phyloP scores from a whole-genome alignment of 176 grass and related monocot genomes.

The Tuctoria greenei region DNA sequence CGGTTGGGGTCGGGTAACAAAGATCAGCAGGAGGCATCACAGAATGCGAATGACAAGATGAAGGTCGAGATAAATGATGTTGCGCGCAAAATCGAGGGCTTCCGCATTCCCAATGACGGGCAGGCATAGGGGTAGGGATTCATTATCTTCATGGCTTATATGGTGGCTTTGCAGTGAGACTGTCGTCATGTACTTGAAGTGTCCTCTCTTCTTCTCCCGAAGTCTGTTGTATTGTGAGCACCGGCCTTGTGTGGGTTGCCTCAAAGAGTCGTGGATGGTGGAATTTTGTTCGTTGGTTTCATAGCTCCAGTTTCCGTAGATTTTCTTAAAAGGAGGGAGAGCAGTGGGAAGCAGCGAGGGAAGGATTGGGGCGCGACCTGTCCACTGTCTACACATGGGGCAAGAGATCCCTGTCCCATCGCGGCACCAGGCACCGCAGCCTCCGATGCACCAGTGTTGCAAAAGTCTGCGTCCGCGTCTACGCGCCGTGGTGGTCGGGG shows the following conservation, averaged over 20 bases:
- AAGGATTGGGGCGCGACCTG: no score
- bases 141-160: neutral
- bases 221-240: neutral
- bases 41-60: constrained; percentile 40
- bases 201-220: neutral
- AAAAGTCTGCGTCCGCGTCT: no score
- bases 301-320: neutral
- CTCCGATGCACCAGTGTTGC: no score
- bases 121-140: constrained; percentile 36
- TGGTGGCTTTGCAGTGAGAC: neutral
- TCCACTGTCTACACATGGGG: no score
- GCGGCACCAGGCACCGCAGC: no score
- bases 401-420: no score
- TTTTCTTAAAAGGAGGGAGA: neutral
- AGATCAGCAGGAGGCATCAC: constrained; percentile 47
- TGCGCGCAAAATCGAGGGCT: constrained; percentile 55
- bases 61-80: constrained; percentile 49
- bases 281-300: neutral
- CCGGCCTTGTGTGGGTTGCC: neutral
- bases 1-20: constrained; percentile 46
- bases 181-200: neutral
- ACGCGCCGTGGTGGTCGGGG: no score
- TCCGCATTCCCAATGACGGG: constrained; percentile 48
- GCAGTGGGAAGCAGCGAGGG: no score
- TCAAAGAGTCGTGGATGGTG: neutral